Evolutionary conservation across 2,329 filamentous ascomycete species (phyloP), one percentile per base, ranked within the genome.

Genomic region (Diaporthe sp.): DNA sequence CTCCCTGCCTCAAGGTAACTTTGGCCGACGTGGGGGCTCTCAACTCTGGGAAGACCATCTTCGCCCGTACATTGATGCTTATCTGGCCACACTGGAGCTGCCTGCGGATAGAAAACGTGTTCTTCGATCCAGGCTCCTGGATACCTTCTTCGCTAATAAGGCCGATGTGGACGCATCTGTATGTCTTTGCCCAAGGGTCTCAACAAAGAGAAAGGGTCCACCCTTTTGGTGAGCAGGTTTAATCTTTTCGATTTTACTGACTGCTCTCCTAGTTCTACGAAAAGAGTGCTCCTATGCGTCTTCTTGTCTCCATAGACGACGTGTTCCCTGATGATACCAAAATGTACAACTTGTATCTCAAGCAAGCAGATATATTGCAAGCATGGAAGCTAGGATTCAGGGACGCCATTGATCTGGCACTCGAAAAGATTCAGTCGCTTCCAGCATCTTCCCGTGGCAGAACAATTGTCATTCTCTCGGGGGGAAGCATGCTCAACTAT

Each of bases 31-130:
- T 5, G 57, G 57, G n/a, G 57, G 57, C 2, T 61, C 57, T 28
- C 57, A 61, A 15, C 57, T 61, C 9, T 61, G 57, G 57, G 57
- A 61, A 61, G 57, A 61, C 5, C 57, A 61, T 10, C 28, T 42
- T 19, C 57, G 35, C n/a, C 57, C 57, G n/a, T 42, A 61, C 15
- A 42, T 61, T 3, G 38, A 61, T 61, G 57, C 13, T 8, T 15
- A 61, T 61, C 1, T 61, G n/a, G 12, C 12, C 35, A 10, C 35
- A 3, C 13, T 61, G 57, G n/a, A 19, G 28, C 38, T 61, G 3
- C 35, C 57, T 28, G 35, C 57, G 4, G 38, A 42, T 5, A 25
- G 38, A 38, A 13, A 22, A 22, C 40, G 35, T 12, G 35, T 61
- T 7, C 57, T 61, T 12, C 57, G 57, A 30, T 35, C 57, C 35